These are phyloP conservation scores for Myxozyma sirexii DNA, from an alignment of 805 yeast species.

Conservation along the genomic window DNA sequence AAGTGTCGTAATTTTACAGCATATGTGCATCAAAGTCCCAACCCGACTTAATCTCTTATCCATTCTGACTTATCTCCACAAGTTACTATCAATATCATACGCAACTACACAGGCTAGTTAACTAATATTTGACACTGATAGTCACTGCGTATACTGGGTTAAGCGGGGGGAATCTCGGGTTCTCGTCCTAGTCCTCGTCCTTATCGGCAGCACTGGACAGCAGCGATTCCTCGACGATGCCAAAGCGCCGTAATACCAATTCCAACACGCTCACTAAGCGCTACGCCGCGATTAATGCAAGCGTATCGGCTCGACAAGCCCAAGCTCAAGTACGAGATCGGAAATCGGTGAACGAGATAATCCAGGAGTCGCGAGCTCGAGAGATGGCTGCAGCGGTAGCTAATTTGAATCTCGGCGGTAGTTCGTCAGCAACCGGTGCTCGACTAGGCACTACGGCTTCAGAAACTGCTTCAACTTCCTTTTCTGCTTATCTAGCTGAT, in stretches of 20 bases:
- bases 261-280: conserved; percentile 33
- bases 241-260: conserved; percentile 27
- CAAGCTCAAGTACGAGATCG: conserved; percentile 14
- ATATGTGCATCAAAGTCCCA: too few relatives aligned
- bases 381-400: conserved; percentile 6
- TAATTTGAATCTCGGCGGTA: conserved; percentile 10
- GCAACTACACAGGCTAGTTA: too few relatives aligned
- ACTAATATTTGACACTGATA: too few relatives aligned
- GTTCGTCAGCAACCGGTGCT: conserved; percentile 9
- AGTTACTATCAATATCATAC: too few relatives aligned
- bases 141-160: too few relatives aligned
- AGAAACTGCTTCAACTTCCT: conserved; percentile 1
- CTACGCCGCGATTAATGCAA: conserved; percentile 26
- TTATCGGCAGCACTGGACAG: neutral
- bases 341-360: conserved; percentile 26
- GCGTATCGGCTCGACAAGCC: conserved; percentile 8
- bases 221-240: conserved; percentile 15
- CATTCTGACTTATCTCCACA: too few relatives aligned
- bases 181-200: too few relatives aligned
- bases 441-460: neutral
- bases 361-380: conserved; percentile 27
- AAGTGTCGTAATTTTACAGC: too few relatives aligned
- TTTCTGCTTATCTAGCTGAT: conserved; percentile 23
- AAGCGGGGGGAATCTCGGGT: too few relatives aligned
- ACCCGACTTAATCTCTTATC: too few relatives aligned